Evolutionary conservation across 2,329 filamentous ascomycete species (phyloP).

Genomic region (Hypocreales sp.): DNA sequence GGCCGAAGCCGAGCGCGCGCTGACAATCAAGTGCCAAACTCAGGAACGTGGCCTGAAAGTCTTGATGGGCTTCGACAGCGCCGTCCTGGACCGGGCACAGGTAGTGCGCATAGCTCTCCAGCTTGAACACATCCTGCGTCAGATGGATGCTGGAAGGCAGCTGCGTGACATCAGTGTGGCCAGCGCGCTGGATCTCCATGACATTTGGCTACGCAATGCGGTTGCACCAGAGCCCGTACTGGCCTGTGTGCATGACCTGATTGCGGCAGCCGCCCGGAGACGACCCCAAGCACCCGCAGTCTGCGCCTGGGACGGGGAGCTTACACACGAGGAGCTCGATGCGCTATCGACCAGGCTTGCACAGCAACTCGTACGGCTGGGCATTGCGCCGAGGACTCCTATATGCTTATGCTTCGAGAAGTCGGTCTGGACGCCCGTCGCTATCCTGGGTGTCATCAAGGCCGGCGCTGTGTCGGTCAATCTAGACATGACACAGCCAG

Average conservation of each 20-base stretch:
- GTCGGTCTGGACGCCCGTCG: slow-evolving; percentile 4
- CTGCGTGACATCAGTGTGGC: not conserved
- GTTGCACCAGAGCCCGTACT: slow-evolving; percentile 1
- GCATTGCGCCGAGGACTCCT: slow-evolving; percentile 1
- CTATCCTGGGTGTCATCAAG: slow-evolving; percentile 4
- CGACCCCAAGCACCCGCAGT: slow-evolving; percentile 4
- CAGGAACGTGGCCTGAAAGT: no score
- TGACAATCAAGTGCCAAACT: no score
- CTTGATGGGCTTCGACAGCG: no score
- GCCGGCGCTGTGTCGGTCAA: slow-evolving; percentile 3
- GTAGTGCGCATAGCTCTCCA: not conserved
- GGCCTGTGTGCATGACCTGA: slow-evolving; percentile 3
- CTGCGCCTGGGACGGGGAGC: slow-evolving; percentile 21
- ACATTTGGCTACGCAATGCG: slow-evolving; percentile 4
- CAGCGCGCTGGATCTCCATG: slow-evolving; percentile 2
- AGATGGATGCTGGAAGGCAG: not conserved
- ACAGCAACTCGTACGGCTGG: slow-evolving; percentile 1
- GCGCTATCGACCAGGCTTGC: slow-evolving; percentile 3
- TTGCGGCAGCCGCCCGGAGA: not conserved
- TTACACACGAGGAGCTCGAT: slow-evolving; percentile 18
- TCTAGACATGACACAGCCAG: slow-evolving; percentile 6
- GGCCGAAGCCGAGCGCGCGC: no score
- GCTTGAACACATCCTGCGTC: not conserved
- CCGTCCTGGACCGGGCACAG: no score
- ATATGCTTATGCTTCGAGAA: slow-evolving; percentile 5